A percentile compares a stretch with the other conserved stretches of the same genome.
Conservation (phyloP, 805 yeast genomes). For the Starmerella potacharoeniae region DNA sequence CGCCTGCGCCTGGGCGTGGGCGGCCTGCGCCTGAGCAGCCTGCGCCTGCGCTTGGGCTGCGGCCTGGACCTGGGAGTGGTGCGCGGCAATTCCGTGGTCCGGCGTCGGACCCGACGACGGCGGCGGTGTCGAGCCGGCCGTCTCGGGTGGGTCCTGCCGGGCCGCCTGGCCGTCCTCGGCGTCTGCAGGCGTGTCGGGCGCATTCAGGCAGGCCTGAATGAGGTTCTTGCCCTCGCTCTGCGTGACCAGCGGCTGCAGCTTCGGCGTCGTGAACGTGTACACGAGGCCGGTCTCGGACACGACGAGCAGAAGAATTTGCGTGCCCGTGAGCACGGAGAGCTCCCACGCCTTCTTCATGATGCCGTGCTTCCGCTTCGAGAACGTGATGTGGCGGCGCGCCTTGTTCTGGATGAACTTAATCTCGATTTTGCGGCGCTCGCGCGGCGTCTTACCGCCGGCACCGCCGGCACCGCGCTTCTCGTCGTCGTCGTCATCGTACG, state of each 20-base stretch:
- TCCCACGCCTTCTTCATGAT: constrained; percentile 99
- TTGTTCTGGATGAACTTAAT: constrained; percentile 95
- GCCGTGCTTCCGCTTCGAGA: constrained; percentile 96
- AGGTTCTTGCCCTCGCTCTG: constrained; percentile 94
- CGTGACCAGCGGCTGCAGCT: constrained; percentile 93
- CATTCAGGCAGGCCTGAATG: constrained; percentile 92
- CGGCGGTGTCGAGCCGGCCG: constrained; percentile 1
- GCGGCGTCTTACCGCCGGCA: constrained; percentile 14
- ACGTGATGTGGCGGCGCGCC: constrained; percentile 94
- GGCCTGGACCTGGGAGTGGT: constrained; percentile 10
- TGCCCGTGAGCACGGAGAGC: constrained; percentile 89
- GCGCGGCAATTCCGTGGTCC: constrained; percentile 16
- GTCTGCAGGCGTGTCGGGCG: constrained; percentile 61
- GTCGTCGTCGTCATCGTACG: constrained; percentile 38
- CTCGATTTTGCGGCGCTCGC: constrained; percentile 82
- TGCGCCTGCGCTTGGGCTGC: constrained; percentile 13
- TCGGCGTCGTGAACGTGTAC: constrained; percentile 97
- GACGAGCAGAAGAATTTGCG: constrained; percentile 87
- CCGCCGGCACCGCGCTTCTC: constrained; percentile 31
- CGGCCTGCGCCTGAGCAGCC: constrained; percentile 12
- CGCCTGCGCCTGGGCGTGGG: constrained; percentile 12
- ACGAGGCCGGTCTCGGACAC: constrained; percentile 98
- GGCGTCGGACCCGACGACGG: constrained; percentile 29
- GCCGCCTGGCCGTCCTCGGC: constrained; percentile 10
- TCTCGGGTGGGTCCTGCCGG: constrained; percentile 1